These are phyloP conservation scores for Capronia americana DNA, from an alignment of 2,329 filamentous ascomycete genomes.

Conservation along the genomic window DNA sequence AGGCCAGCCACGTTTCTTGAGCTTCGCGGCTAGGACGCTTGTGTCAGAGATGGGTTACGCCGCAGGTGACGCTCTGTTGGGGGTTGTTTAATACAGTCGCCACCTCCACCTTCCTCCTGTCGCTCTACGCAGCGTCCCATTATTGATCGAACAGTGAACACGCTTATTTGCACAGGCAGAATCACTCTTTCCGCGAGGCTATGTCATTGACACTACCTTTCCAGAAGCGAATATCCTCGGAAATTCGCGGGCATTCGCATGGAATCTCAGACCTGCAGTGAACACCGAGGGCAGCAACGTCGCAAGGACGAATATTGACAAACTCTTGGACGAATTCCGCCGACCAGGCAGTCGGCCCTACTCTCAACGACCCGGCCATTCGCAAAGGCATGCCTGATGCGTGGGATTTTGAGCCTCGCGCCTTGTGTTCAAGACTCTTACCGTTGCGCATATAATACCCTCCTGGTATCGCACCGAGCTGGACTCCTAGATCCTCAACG, in stretches of 20 bases:
- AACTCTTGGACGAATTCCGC: neutral
- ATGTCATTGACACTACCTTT: constrained; percentile 1
- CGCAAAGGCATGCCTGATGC: neutral
- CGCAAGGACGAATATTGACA: neutral
- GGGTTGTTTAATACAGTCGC: neutral
- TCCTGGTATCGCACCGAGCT: neutral
- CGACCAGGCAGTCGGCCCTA: neutral
- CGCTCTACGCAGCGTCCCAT: neutral
- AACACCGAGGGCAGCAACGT: neutral
- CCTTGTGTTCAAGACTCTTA: neutral
- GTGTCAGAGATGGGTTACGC: constrained; percentile 10
- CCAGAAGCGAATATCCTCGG: neutral
- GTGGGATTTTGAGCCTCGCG: neutral
- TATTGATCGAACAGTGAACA: neutral
- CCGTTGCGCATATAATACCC: neutral
- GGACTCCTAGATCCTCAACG: neutral
- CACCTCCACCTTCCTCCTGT: neutral
- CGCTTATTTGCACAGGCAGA: neutral
- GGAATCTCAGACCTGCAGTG: neutral
- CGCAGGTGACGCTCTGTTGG: constrained; percentile 7
- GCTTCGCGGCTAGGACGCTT: neutral
- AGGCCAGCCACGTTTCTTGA: constrained; percentile 5
- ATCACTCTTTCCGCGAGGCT: constrained; percentile 10
- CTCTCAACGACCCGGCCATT: neutral
- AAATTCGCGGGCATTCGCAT: neutral